A percentile compares a stretch with the other conserved stretches of the same genome.
Conservation (phyloP, 495 filamentous ascomycete species). For the Friedmanniomyces simplex region DNA sequence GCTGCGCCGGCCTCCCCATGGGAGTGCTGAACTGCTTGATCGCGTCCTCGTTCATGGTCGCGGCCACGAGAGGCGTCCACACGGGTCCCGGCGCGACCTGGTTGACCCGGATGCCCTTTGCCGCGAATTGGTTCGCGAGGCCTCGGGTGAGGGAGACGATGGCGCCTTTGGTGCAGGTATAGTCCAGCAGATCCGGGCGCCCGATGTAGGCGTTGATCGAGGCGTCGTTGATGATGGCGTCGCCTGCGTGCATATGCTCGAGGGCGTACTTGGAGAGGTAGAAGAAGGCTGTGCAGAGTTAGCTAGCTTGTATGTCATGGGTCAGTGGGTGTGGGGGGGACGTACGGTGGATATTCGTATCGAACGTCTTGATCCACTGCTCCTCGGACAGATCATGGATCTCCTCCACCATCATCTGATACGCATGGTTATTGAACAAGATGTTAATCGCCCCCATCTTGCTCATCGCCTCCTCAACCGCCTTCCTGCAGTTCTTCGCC, state of each 20-base stretch:
- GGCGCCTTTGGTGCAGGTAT: constrained; percentile 75
- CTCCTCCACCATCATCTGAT: constrained; percentile 64
- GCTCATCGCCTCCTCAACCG: constrained; percentile 54
- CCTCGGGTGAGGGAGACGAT: constrained; percentile 73
- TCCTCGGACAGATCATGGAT: constrained; percentile 68
- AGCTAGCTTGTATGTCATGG: not conserved
- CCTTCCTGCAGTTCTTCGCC: constrained; percentile 56
- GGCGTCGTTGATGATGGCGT: constrained; percentile 75
- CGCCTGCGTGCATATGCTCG: constrained; percentile 64
- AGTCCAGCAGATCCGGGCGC: constrained; percentile 73
- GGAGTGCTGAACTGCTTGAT: constrained; percentile 66
- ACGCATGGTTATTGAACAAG: constrained; percentile 66
- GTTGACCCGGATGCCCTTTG: constrained; percentile 71
- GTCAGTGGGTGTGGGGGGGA: not conserved
- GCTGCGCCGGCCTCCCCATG: constrained; percentile 70
- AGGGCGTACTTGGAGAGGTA: constrained; percentile 64
- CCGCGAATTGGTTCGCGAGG: constrained; percentile 62
- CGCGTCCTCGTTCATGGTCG: constrained; percentile 62
- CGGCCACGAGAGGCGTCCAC: constrained; percentile 75
- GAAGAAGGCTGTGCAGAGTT: constrained; percentile 25
- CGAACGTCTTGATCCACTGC: constrained; percentile 55
- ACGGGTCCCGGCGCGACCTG: constrained; percentile 71
- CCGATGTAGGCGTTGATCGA: constrained; percentile 76
- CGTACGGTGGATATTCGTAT: constrained; percentile 33
- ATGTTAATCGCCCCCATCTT: constrained; percentile 63